A percentile compares a stretch with the other conserved stretches of the same genome.
Conservation (phyloP, 108 stramenopile genomes). For the Seminavis robusta region DNA sequence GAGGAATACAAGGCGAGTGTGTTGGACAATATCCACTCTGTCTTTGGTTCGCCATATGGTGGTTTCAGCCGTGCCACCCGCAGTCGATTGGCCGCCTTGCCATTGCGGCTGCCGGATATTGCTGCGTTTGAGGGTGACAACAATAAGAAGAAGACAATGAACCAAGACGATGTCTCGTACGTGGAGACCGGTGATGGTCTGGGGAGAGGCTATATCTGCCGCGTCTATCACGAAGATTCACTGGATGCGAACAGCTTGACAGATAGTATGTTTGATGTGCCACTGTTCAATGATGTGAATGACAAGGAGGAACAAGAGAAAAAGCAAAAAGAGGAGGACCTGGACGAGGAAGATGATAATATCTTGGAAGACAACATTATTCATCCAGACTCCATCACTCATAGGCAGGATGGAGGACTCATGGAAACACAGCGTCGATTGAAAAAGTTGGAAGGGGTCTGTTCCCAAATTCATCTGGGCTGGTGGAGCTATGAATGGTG, state of each 20-base stretch:
- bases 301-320: slow-evolving; percentile 4
- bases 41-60: slow-evolving; percentile 72
- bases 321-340: background rate
- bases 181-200: slow-evolving; percentile 49
- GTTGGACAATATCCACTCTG: too few relatives aligned
- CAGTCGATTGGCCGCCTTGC: slow-evolving; percentile 61
- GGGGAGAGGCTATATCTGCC: slow-evolving; percentile 65
- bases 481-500: slow-evolving; percentile 96
- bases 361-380: background rate
- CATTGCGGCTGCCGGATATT: slow-evolving; percentile 46
- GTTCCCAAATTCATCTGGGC: slow-evolving; percentile 67
- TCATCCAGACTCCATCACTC: too few relatives aligned
- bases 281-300: slow-evolving; percentile 4
- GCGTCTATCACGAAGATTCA: slow-evolving; percentile 71
- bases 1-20: too few relatives aligned
- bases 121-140: too few relatives aligned
- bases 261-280: slow-evolving; percentile 59
- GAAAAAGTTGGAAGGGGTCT: slow-evolving; percentile 39
- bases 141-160: background rate
- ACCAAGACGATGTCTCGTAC: slow-evolving; percentile 15
- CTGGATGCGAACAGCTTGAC: slow-evolving; percentile 44
- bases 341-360: slow-evolving; percentile 10
- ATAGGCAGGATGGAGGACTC: too few relatives aligned
- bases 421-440: slow-evolving; percentile 18
- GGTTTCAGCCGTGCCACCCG: slow-evolving; percentile 76